Percentiles rank a stretch among this genome's conserved stretches.
phyloP scores from a whole-genome alignment of 1,284 basidiomycete genomes.

The Naganishia cerealis region DNA sequence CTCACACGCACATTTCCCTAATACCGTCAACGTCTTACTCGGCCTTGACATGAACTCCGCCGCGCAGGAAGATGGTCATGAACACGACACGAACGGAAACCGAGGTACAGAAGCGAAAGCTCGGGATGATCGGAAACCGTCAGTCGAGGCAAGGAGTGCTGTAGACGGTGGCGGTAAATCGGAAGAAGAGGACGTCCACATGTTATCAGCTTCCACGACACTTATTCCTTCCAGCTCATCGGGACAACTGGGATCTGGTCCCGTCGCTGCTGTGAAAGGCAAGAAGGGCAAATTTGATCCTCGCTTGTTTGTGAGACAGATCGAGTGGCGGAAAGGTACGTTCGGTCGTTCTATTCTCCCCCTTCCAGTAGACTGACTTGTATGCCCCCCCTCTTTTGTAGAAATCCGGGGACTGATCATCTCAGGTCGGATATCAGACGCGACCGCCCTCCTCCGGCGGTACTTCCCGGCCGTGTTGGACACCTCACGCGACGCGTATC shows the following conservation, averaged over 20 bases:
- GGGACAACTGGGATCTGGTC: not conserved
- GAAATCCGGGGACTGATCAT: conserved; percentile 20
- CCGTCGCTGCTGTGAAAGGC: not conserved
- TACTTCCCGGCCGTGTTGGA: conserved; percentile 10
- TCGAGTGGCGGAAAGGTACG: conserved; percentile 29
- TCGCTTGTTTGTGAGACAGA: conserved; percentile 15
- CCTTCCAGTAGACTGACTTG: not conserved
- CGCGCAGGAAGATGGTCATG: too few relatives aligned
- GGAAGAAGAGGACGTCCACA: conserved; percentile 17
- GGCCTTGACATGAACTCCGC: not conserved
- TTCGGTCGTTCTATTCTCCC: not conserved
- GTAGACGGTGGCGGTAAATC: not conserved
- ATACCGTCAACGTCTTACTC: conserved; percentile 16
- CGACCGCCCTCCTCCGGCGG: not conserved
- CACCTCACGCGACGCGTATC: conserved; percentile 1
- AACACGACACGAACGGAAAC: too few relatives aligned
- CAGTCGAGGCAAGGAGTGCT: not conserved
- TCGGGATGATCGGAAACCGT: not conserved
- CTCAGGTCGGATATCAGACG: conserved; percentile 7
- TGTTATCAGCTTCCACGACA: conserved; percentile 14
- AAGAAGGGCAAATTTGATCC: not conserved
- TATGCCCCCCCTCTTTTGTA: not conserved
- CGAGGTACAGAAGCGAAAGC: too few relatives aligned
- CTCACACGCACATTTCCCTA: conserved; percentile 18
- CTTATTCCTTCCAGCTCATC: not conserved